These are phyloP conservation scores for Daldinia bambusicola DNA, from an alignment of 495 filamentous ascomycete species.

Conservation along the genomic window DNA sequence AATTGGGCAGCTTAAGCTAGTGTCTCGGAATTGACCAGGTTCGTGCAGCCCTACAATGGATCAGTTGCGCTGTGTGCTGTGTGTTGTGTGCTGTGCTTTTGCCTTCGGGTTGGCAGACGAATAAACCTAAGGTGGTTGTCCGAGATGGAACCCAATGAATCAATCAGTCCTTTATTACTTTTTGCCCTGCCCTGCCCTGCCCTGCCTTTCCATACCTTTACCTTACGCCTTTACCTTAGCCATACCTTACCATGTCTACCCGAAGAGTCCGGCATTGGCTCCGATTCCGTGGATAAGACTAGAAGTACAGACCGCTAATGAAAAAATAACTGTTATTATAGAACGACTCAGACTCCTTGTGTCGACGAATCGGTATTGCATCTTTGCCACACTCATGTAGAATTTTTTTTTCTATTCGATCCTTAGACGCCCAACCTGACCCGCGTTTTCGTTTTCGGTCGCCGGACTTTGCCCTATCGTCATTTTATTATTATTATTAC, in stretches of 20 bases:
- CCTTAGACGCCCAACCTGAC: slow-evolving; percentile 12
- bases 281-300: slow-evolving; percentile 31
- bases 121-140: slow-evolving; percentile 12
- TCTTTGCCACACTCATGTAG: slow-evolving; percentile 35
- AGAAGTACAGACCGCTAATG: slow-evolving; percentile 28
- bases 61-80: neutral
- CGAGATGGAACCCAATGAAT: slow-evolving; percentile 13
- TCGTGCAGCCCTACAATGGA: slow-evolving; percentile 42
- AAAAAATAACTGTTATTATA: slow-evolving; percentile 22
- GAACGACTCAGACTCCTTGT: slow-evolving; percentile 37
- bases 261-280: slow-evolving; percentile 29
- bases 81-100: no score
- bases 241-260: slow-evolving; percentile 19
- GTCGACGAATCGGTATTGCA: slow-evolving; percentile 38
- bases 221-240: no score
- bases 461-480: slow-evolving; percentile 17
- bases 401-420: slow-evolving; percentile 23
- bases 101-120: neutral
- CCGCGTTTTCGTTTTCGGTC: slow-evolving; percentile 6
- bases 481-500: slow-evolving; percentile 1
- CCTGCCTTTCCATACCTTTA: no score
- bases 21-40: slow-evolving; percentile 45
- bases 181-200: no score
- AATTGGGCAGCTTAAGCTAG: slow-evolving; percentile 42
- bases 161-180: slow-evolving; percentile 5